A percentile compares a stretch with the other conserved stretches of the same genome.
Evolutionary conservation across 345 rosid genomes (phyloP).

Genomic region (Ricinus communis): DNA sequence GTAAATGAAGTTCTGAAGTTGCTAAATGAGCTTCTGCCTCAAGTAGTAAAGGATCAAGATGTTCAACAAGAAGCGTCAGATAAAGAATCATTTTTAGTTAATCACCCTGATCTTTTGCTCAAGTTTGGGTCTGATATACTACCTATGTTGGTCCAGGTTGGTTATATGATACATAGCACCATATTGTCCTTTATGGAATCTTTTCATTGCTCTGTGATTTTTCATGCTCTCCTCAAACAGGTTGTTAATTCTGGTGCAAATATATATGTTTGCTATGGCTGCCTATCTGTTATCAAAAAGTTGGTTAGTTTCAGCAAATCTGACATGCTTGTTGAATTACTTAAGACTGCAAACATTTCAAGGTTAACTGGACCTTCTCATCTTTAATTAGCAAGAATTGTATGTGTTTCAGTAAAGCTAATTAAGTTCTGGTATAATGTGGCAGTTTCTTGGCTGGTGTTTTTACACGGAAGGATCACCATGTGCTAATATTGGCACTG

Average conservation of each 20-base stretch:
- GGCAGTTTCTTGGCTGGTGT: slow-evolving; percentile 90
- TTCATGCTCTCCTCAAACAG: slow-evolving; percentile 38
- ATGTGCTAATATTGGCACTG: slow-evolving; percentile 67
- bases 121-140: slow-evolving; percentile 63
- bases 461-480: slow-evolving; percentile 77
- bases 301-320: slow-evolving; percentile 62
- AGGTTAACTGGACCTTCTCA: slow-evolving; percentile 48
- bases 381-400: neutral
- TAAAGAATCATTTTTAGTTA: slow-evolving; percentile 57
- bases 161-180: slow-evolving; percentile 21
- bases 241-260: slow-evolving; percentile 90
- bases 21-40: slow-evolving; percentile 82
- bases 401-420: slow-evolving; percentile 12
- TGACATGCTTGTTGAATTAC: slow-evolving; percentile 62
- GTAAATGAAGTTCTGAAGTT: slow-evolving; percentile 89
- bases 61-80: slow-evolving; percentile 51
- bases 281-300: slow-evolving; percentile 70
- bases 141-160: slow-evolving; percentile 79
- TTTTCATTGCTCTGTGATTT: slow-evolving; percentile 15
- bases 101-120: slow-evolving; percentile 59
- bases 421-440: slow-evolving; percentile 19
- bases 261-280: slow-evolving; percentile 69
- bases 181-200: slow-evolving; percentile 17
- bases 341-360: slow-evolving; percentile 64
- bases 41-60: slow-evolving; percentile 37